Base-by-base conservation (phyloP, 2,329 filamentous ascomycete genomes). In the Trichoderma sp. region DNA sequence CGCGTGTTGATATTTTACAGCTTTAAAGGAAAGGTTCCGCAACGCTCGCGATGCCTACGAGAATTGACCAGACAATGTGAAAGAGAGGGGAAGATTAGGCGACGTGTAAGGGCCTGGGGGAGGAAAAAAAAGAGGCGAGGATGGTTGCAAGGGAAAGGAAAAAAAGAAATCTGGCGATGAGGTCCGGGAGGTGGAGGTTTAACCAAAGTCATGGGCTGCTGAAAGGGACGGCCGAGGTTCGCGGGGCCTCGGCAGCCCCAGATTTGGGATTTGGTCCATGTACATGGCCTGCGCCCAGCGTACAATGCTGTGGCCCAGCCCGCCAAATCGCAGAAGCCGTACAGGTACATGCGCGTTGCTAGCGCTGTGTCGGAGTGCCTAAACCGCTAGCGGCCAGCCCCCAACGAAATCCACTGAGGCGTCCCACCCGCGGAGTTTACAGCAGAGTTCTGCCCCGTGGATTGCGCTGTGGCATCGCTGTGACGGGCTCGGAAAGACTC, bases 231-330 rank as follows among this genome's bases (percentile, higher is more conserved):
- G 71, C 78, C 77, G 78, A 78, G 78, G 78, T 71, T 73, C 68
- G 56, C 62, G 72, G 77, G 77, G 75, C 75, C 77, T 76, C 76
- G 77, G 77, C 64, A 75, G 75, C 75, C 68, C 76, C 77, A 78
- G 78, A 78, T 67, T 76, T 63, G 31, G 38, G 60, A 27, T 3
- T 73, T 29, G 35, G 29, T 12, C 35, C 38, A 31, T 41, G 56
- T 18, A 60, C 69, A 5, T 14, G 16, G 45, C 18, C 35, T 38
- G 35, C 35, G 35, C 35, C 14, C 35, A 16, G 45, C 27, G 29
- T n/a, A 8, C 53, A 63, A 31, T 50, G 45, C 45, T 50, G 14
- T 63, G 60, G 16, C 24, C 53, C 6, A 18, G 27, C 12, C 50
- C n/a, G n/a, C 21, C 50, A 56, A 56, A 56, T 56, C 50, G 50